Evolutionary conservation across 208 protist species (phyloP).

Genomic region (Leishmania lainsoni): DNA sequence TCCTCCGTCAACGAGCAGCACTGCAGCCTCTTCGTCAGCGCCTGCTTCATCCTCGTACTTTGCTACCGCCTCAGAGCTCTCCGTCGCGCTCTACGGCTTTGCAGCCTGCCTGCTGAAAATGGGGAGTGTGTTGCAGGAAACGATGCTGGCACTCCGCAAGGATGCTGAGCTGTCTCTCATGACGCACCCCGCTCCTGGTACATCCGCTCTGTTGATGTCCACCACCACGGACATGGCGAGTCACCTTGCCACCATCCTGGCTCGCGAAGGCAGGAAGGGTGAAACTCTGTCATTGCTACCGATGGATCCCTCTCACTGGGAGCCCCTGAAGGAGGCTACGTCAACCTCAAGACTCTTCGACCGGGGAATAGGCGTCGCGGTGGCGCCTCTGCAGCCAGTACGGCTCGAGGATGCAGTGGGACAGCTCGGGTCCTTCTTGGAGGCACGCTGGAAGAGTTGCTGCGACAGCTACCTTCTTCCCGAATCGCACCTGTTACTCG

Average conservation of each 20-base stretch:
- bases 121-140: constrained; percentile 60
- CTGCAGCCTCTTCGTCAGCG: not conserved
- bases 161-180: constrained; percentile 17
- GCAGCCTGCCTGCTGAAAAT: constrained; percentile 52
- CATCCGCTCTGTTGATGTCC: not conserved
- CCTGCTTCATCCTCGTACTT: constrained; percentile 8
- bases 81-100: constrained; percentile 42
- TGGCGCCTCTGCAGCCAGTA: constrained; percentile 4
- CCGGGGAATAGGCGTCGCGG: not conserved
- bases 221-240: not conserved
- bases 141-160: constrained; percentile 49
- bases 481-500: constrained; percentile 48
- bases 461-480: constrained; percentile 46
- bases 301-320: not conserved
- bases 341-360: not conserved
- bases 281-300: constrained; percentile 14
- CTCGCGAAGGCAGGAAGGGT: not conserved
- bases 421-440: constrained; percentile 25
- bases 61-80: constrained; percentile 12
- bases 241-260: constrained; percentile 2
- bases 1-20: not conserved
- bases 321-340: not conserved
- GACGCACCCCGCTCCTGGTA: not conserved
- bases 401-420: constrained; percentile 29
- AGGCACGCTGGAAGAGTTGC: constrained; percentile 28